Conservation (phyloP, 2,329 filamentous ascomycete species). For the Aureobasidium mangrovei region DNA sequence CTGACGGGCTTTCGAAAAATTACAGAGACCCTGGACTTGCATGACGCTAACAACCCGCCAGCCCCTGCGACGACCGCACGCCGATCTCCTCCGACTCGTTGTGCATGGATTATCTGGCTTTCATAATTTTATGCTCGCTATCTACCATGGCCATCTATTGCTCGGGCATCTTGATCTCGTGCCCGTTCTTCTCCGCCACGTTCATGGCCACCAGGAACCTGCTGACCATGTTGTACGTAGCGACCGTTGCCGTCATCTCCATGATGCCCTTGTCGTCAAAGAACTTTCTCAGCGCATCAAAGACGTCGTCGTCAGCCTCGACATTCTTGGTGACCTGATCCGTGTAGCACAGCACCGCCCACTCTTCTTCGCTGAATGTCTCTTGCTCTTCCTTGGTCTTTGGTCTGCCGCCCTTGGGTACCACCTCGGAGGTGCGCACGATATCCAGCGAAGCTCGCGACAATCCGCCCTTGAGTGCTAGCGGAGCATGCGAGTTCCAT, state of each 20-base stretch:
- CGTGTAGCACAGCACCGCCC: slow-evolving; percentile 27
- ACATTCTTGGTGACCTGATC: slow-evolving; percentile 27
- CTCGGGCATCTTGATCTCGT: slow-evolving; percentile 26
- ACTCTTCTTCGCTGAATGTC: slow-evolving; percentile 23
- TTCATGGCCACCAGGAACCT: slow-evolving; percentile 31
- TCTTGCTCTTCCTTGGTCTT: slow-evolving; percentile 12
- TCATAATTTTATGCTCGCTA: neutral
- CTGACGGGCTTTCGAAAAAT: neutral
- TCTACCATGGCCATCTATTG: neutral
- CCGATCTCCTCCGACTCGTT: slow-evolving; percentile 5
- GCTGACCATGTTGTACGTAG: slow-evolving; percentile 32
- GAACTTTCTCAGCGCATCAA: slow-evolving; percentile 24
- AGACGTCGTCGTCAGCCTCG: slow-evolving; percentile 23
- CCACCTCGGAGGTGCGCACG: slow-evolving; percentile 20
- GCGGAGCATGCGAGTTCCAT: slow-evolving; percentile 27
- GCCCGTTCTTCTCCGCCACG: slow-evolving; percentile 31
- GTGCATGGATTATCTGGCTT: neutral
- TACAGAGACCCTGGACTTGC: slow-evolving; percentile 6
- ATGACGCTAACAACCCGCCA: slow-evolving; percentile 8
- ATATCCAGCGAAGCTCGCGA: slow-evolving; percentile 21
- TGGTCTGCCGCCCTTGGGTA: slow-evolving; percentile 4
- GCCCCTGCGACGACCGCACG: neutral
- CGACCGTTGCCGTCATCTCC: slow-evolving; percentile 30
- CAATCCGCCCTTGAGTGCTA: slow-evolving; percentile 26
- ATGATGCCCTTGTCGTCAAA: slow-evolving; percentile 26